Base-by-base conservation (phyloP, 2,329 filamentous ascomycete species). In the Botryotinia calthae region DNA sequence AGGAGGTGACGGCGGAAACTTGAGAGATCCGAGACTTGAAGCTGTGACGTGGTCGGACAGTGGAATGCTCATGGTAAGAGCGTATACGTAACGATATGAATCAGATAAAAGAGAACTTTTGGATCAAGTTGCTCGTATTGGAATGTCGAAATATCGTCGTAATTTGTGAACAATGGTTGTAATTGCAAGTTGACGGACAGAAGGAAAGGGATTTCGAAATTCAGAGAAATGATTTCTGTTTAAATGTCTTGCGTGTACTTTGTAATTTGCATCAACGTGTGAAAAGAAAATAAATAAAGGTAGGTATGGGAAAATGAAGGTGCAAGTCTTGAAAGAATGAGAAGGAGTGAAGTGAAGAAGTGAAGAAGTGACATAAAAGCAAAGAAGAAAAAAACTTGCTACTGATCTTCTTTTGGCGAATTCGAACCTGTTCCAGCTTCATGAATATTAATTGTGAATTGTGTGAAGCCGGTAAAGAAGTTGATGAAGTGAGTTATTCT, bases 41-140 rank as follows among this genome's bases (percentile, higher is more conserved):
- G 42, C 20, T 16, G 58, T 51, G 34, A 56, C 18, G 65, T 67
- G 65, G 28, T 70, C 44, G 44, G 68, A 37, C 44, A 63, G 25
- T 62, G 68, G 68, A 46, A 70, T 70, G 68, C 40, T 70, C 68
- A 70, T 63, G 56, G 56, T 51, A 51, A 67, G 14, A 64, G 25
- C 54, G 65, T 56, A 56, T 56, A 56, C 37, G 65, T 42, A 67
- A 37, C 46, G 64, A 66, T 28, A 25, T 8, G 51, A 51, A 40
- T 40, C n/a, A 8, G 8, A n/a, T 31, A 8, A 18, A 62, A 40
- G 59, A 40, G 58, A 18, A n/a, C 7, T 62, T 42, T 62, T 40
- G 5, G 37, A n/a, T 16, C 7, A 40, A 62, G 37, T n/a, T 9
- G 5, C 59, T 62, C 25, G 59, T n/a, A 18, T 18, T 5, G 7